Evolutionary conservation across 331 rosid genomes (phyloP), one percentile per base, ranked within the genome.

Genomic region (Telfairia occidentalis): DNA sequence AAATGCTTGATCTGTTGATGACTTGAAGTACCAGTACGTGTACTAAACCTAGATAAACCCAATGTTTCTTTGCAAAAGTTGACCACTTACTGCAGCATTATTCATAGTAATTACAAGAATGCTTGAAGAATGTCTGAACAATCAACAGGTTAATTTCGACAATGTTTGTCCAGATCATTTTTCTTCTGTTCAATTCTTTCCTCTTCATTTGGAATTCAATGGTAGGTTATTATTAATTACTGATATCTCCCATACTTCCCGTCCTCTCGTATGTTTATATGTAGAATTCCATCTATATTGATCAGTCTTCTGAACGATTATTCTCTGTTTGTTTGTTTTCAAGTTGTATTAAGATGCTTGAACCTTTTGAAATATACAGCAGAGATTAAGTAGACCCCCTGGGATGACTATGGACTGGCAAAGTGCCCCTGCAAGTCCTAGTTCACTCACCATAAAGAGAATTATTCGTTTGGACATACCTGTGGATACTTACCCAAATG

Each of bases 391-490:
- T 79, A 91, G 96, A 78, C 87, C 92, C 0, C 86, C 90, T 46
- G 97, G 97, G 64, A 89, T 88, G 98, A 87, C 96, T 50, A 92
- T 93, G 98, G 98, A 93, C 83, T 93, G 98, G 98, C 98, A 93
- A 89, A 85, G 98, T 48, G 97, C 96, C 19, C 96, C 98, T 1
- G 98, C 98, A 4, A 93, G 98, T 81, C 98, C 98, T 79, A 93
- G 97, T 79, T 89, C 96, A 0, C 88, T 59, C 82, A 90, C 97
- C 18, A 96, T 93, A 35, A 93, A 93, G 84, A 89, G 96, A 84
- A 93, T 93, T 85, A 77, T 93, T 76, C 98, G 97, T 52, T 80
- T 93, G 90, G 98, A 93, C 78, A 93, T 93, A 82, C 98, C 98
- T 0, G 97, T 90, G 29, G 98, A 90, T 84, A 88, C 94, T 50